A percentile compares a stretch with the other conserved stretches of the same genome.
Conservation (phyloP, 306 rosid species). For the Senna siamea region DNA sequence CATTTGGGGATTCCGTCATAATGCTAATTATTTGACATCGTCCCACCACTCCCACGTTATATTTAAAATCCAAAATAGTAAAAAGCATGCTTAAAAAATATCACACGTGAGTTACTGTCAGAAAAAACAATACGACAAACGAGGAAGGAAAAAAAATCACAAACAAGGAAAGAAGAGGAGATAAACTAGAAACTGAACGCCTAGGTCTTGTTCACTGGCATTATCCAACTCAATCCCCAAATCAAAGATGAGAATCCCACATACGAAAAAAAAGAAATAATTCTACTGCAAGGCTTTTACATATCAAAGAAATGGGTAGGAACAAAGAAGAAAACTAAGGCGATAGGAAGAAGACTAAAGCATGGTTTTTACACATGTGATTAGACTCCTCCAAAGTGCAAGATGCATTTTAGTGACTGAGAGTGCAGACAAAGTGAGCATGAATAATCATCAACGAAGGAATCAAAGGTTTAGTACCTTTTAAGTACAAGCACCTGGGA, state of each 20-base stretch:
- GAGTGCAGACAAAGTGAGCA: background rate
- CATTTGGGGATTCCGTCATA: background rate
- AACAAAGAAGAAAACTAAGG: background rate
- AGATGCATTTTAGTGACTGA: background rate
- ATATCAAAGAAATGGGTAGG: conserved; percentile 8
- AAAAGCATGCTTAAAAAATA: background rate
- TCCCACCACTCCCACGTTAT: background rate
- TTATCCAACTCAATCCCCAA: conserved; percentile 3
- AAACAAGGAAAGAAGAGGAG: background rate
- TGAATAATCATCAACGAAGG: conserved; percentile 8
- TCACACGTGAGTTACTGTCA: background rate
- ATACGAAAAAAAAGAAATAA: background rate
- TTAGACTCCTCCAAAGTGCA: background rate
- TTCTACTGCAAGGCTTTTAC: conserved; percentile 7
- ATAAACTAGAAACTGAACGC: background rate
- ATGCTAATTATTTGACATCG: background rate
- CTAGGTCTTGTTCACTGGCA: conserved; percentile 4
- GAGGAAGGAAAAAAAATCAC: background rate
- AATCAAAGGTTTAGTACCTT: conserved; percentile 3
- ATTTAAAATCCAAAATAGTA: conserved; percentile 2
- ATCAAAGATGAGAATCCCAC: conserved; percentile 15
- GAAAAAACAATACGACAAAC: background rate
- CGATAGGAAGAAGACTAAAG: conserved; percentile 9
- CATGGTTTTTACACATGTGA: background rate
- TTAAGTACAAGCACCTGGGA: background rate